phyloP scores from a whole-genome alignment of 2,329 filamentous ascomycete species.

The Fusarium euwallaceae region DNA sequence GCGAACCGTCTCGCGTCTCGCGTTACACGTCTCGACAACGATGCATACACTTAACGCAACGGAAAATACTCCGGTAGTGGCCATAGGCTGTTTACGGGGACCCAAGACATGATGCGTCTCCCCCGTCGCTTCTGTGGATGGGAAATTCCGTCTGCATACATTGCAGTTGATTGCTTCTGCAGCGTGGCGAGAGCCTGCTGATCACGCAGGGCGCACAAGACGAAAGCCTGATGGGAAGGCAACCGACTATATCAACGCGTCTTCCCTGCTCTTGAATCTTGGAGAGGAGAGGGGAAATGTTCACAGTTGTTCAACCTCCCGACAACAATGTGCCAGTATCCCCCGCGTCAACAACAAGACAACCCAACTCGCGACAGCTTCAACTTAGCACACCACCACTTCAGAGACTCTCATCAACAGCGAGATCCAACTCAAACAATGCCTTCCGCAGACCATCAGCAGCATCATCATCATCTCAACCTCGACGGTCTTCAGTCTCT shows the following conservation, averaged over 20 bases:
- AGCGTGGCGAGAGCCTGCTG: neutral
- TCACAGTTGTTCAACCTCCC: neutral
- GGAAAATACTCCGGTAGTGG: neutral
- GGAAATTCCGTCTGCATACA: neutral
- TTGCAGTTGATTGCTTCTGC: conserved; percentile 6
- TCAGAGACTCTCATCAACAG: neutral
- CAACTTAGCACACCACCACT: neutral
- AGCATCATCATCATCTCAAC: neutral
- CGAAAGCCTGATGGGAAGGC: neutral
- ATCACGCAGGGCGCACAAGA: neutral
- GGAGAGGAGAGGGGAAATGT: neutral
- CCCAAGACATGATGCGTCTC: neutral
- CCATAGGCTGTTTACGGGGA: neutral
- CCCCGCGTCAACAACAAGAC: neutral
- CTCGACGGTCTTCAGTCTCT: neutral
- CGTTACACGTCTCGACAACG: neutral
- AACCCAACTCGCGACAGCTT: neutral
- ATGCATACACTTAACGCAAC: neutral
- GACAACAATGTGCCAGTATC: neutral
- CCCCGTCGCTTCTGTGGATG: neutral
- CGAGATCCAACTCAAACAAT: neutral
- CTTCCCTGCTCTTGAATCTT: neutral
- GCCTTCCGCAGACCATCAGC: neutral
- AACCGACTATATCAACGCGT: neutral
- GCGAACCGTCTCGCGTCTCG: neutral